Base-by-base conservation (phyloP, 768 basidiomycete species). In the Dioszegia crocea region DNA sequence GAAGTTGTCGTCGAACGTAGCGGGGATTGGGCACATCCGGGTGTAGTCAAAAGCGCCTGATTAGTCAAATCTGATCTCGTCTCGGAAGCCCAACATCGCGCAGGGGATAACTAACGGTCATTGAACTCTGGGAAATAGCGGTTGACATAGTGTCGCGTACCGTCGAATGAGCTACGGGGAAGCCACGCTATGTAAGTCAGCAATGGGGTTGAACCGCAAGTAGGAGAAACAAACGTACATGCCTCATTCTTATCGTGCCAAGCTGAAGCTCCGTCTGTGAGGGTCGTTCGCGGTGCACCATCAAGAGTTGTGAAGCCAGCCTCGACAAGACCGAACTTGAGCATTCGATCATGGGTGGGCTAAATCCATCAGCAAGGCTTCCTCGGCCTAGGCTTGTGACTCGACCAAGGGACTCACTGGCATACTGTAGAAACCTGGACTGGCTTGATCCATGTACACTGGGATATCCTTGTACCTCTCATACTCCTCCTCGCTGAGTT, bases 271-370 rank as follows among this genome's bases (percentile, higher is more conserved):
- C 54, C 56, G 17, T 60, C 59, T 23, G 58, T 61, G 14, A 61
- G 39, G 12, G 57, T 61, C 29, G 64, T 65, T 29, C 64, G 51
- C 14, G 64, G 64, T n/a, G 54, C 45, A 14, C 64, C 64, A 11
- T 47, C 24, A 26, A 27, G 46, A 16, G 56, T 41, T 0, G 57
- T 21, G 30, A 59, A 65, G 4, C 60, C 64, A 1, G 64, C 60
- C 23, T 55, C 41, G 36, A 58, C 56, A 12, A 65, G 44, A 19
- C 60, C 64, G 56, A 65, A 61, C 44, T 65, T 65, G 38, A 65
- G 29, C 8, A 65, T 45, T 4, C 64, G 47, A 23, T 55, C 31
- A 26, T 43, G 48, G 19, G 57, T 61, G 23, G 64, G 60, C 60
- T 61, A 39, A n/a, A 24, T 19, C 24, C 8, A 9, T 31, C 27